Percentiles rank a stretch among this genome's conserved stretches.
Evolutionary conservation across 495 filamentous ascomycete genomes (phyloP).

Genomic region (Aspergillus campestris): DNA sequence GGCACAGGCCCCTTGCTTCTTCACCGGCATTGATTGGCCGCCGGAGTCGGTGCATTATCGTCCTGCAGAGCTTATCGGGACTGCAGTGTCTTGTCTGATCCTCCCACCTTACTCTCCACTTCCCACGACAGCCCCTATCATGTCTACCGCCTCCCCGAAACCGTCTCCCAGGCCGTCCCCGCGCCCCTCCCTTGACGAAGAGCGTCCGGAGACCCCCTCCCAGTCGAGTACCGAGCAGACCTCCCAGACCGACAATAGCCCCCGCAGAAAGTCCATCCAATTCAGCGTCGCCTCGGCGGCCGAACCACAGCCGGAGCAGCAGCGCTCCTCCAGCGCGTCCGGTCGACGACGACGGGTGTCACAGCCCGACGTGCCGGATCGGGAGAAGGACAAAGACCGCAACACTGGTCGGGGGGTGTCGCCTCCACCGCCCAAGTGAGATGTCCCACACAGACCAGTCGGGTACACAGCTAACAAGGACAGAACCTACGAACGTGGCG

Average conservation of each 20-base stretch:
- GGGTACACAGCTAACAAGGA: background rate
- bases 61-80: background rate
- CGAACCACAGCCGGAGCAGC: conserved; percentile 23
- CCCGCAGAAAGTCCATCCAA: conserved; percentile 35
- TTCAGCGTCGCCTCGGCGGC: conserved; percentile 25
- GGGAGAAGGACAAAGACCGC: conserved; percentile 16
- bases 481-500: conserved; percentile 47
- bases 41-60: background rate
- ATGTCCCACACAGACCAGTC: background rate
- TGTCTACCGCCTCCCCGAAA: background rate
- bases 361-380: conserved; percentile 10
- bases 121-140: background rate
- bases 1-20: background rate
- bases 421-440: conserved; percentile 34
- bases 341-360: conserved; percentile 17
- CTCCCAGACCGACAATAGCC: conserved; percentile 17
- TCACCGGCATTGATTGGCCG: background rate
- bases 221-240: conserved; percentile 15
- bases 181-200: background rate
- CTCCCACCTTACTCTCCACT: background rate
- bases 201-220: conserved; percentile 20
- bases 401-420: conserved; percentile 22
- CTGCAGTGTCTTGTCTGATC: background rate
- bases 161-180: conserved; percentile 27
- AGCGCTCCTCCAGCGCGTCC: conserved; percentile 20